Evolutionary conservation across 1,284 basidiomycete species (phyloP).

Genomic region (Austroboletus niveus): DNA sequence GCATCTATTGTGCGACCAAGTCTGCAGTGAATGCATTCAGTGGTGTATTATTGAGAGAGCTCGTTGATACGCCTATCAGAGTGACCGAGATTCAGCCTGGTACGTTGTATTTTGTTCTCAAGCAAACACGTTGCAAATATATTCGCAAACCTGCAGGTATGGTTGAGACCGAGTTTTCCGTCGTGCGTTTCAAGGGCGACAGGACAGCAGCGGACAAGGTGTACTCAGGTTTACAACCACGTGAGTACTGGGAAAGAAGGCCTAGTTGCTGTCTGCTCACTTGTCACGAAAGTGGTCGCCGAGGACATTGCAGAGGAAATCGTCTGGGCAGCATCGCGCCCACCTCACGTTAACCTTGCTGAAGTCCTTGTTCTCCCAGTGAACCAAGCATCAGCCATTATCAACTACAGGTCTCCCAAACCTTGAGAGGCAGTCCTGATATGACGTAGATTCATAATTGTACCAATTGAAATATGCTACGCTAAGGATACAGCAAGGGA

Average conservation of each 20-base stretch:
- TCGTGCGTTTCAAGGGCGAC: slow-evolving; percentile 87
- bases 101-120: slow-evolving; percentile 27
- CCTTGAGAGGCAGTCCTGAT: slow-evolving; percentile 2
- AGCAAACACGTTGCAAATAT: slow-evolving; percentile 1
- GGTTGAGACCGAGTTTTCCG: slow-evolving; percentile 92
- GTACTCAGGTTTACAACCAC: slow-evolving; percentile 82
- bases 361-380: slow-evolving; percentile 78
- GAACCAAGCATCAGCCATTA: slow-evolving; percentile 75
- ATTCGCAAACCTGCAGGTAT: slow-evolving; percentile 50
- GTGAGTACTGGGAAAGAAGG: slow-evolving; percentile 42
- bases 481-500: slow-evolving; percentile 36
- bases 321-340: slow-evolving; percentile 90
- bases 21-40: slow-evolving; percentile 90
- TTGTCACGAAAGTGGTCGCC: slow-evolving; percentile 55
- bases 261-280: slow-evolving; percentile 13
- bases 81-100: slow-evolving; percentile 92
- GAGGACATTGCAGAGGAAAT: slow-evolving; percentile 96
- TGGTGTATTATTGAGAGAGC: slow-evolving; percentile 78
- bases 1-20: slow-evolving; percentile 83
- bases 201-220: slow-evolving; percentile 78
- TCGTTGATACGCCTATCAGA: slow-evolving; percentile 88
- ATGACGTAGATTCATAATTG: background rate
- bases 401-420: slow-evolving; percentile 28
- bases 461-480: slow-evolving; percentile 11
- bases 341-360: slow-evolving; percentile 84